phyloP scores from a whole-genome alignment of 495 filamentous ascomycete genomes.

The Aspergillus bertholletiae region DNA sequence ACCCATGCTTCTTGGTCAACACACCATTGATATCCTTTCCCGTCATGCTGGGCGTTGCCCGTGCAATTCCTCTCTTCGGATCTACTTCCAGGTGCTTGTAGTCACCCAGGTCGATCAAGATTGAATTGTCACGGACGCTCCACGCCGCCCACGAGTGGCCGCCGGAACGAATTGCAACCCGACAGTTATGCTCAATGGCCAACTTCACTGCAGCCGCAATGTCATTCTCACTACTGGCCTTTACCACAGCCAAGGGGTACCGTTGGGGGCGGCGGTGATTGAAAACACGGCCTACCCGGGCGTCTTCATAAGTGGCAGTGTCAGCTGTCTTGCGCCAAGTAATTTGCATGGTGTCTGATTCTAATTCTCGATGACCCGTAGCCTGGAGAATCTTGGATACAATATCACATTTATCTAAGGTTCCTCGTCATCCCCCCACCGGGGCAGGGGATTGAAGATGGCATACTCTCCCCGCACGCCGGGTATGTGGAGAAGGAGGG shows the following conservation, averaged over 20 bases:
- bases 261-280: constrained; percentile 35
- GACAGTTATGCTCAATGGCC: constrained; percentile 31
- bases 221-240: constrained; percentile 33
- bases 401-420: no score
- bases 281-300: constrained; percentile 31
- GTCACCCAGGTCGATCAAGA: constrained; percentile 47
- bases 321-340: constrained; percentile 6
- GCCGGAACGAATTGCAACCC: constrained; percentile 50
- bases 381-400: no score
- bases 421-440: no score
- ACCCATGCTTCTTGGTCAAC: constrained; percentile 24
- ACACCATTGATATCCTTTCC: constrained; percentile 38
- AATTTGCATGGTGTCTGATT: constrained; percentile 14
- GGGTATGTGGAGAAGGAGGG: no score
- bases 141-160: constrained; percentile 53
- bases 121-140: constrained; percentile 47
- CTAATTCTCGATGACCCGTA: no score
- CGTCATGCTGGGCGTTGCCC: constrained; percentile 42
- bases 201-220: constrained; percentile 42
- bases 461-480: no score
- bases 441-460: no score
- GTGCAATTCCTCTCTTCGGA: constrained; percentile 23
- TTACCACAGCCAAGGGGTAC: constrained; percentile 43
- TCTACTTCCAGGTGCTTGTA: constrained; percentile 34
- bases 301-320: constrained; percentile 25